Percentiles rank a stretch among this genome's conserved stretches.
phyloP scores from a whole-genome alignment of 2,329 filamentous ascomycete genomes.

The Apiospora arundinis region DNA sequence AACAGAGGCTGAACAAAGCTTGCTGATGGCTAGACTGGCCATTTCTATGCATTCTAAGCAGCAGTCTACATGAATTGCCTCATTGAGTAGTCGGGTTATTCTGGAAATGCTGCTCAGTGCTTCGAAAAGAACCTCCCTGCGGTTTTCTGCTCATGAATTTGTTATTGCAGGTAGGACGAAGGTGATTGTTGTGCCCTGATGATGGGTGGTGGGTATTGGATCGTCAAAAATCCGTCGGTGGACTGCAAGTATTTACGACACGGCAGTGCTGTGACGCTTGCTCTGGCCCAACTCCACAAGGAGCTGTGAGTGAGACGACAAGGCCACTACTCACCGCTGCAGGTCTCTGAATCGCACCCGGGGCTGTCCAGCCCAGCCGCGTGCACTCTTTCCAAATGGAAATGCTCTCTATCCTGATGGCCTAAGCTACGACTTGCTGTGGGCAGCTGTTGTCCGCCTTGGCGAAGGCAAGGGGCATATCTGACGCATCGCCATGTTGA shows the following conservation, averaged over 20 bases:
- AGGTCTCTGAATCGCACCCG: conserved; percentile 4
- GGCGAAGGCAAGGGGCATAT: neutral
- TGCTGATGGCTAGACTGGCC: neutral
- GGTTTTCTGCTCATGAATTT: neutral
- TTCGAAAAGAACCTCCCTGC: neutral
- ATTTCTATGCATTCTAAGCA: neutral
- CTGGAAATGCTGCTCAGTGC: neutral
- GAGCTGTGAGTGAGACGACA: conserved; percentile 1
- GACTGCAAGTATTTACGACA: conserved; percentile 14
- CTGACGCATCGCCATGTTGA: neutral
- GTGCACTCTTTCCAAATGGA: neutral
- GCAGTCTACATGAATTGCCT: neutral
- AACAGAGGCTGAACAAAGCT: neutral
- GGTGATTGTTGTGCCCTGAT: conserved; percentile 14
- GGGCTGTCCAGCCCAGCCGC: neutral
- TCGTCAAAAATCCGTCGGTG: conserved; percentile 4
- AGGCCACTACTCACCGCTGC: conserved; percentile 12
- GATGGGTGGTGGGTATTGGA: conserved; percentile 15
- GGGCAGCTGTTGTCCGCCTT: neutral
- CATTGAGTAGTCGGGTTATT: neutral
- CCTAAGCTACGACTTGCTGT: neutral
- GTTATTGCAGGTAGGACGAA: conserved; percentile 1
- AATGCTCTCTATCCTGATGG: neutral
- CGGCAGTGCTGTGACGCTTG: conserved; percentile 10
- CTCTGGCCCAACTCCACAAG: conserved; percentile 14